phyloP scores from a whole-genome alignment of 257 asterid genomes.

The Fraxinus anomala region DNA sequence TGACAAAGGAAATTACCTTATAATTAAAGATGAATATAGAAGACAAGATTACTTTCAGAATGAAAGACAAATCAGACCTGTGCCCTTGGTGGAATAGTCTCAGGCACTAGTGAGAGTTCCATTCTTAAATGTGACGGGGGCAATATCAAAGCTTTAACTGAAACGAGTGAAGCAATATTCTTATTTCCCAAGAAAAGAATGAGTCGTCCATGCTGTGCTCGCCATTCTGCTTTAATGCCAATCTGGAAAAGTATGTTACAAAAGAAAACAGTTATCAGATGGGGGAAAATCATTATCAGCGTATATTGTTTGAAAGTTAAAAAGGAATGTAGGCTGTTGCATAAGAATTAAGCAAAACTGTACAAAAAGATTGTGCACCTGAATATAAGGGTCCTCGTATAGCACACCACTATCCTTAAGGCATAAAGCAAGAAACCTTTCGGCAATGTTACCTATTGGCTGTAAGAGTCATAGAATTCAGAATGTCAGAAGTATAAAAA shows the following conservation, averaged over 20 bases:
- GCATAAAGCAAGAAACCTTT: slow-evolving; percentile 80
- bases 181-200: slow-evolving; percentile 94
- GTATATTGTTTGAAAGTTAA: not conserved
- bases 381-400: slow-evolving; percentile 89
- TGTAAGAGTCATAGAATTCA: slow-evolving; percentile 42
- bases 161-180: slow-evolving; percentile 69
- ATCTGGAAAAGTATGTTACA: slow-evolving; percentile 48
- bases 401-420: slow-evolving; percentile 92
- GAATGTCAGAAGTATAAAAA: slow-evolving; percentile 26
- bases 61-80: slow-evolving; percentile 52
- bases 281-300: slow-evolving; percentile 4
- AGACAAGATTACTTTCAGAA: not conserved
- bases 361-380: slow-evolving; percentile 49
- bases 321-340: not conserved
- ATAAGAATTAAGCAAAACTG: slow-evolving; percentile 15
- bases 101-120: slow-evolving; percentile 86
- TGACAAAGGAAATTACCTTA: not conserved
- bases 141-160: slow-evolving; percentile 75
- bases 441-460: slow-evolving; percentile 85
- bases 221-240: slow-evolving; percentile 98
- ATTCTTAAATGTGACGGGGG: slow-evolving; percentile 78
- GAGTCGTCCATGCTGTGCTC: slow-evolving; percentile 79
- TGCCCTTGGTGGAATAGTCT: slow-evolving; percentile 94
- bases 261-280: slow-evolving; percentile 21
- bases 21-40: not conserved